These are phyloP conservation scores for Clonostachys solani DNA, from an alignment of 2,329 filamentous ascomycete species.

Conservation along the genomic window DNA sequence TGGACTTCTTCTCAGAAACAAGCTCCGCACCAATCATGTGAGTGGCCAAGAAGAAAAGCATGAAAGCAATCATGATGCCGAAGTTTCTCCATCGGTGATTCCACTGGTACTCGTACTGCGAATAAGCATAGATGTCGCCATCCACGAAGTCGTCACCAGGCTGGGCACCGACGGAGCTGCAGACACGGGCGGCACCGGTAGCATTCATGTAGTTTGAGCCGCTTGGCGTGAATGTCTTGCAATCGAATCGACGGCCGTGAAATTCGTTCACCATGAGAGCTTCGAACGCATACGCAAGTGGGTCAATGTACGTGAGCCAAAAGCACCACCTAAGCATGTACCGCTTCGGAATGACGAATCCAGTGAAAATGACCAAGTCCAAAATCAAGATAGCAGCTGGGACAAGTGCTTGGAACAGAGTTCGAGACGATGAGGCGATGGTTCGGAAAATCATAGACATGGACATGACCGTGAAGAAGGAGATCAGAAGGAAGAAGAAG, in stretches of 20 bases:
- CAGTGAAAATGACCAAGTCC: constrained; percentile 65
- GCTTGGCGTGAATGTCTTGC: constrained; percentile 40
- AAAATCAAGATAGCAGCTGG: constrained; percentile 59
- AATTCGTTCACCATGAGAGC: constrained; percentile 83
- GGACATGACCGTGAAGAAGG: constrained; percentile 65
- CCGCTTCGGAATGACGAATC: constrained; percentile 59
- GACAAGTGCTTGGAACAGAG: constrained; percentile 60
- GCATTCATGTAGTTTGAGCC: constrained; percentile 13
- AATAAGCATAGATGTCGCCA: constrained; percentile 53
- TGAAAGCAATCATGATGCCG: constrained; percentile 64
- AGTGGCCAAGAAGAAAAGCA: constrained; percentile 52
- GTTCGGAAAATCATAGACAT: constrained; percentile 88
- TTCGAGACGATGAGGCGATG: constrained; percentile 72
- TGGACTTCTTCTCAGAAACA: constrained; percentile 64
- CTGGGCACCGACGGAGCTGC: constrained; percentile 53
- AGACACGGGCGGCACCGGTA: constrained; percentile 41
- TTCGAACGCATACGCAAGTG: constrained; percentile 78
- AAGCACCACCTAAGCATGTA: constrained; percentile 79
- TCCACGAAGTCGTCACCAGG: constrained; percentile 45
- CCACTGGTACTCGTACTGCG: constrained; percentile 52
- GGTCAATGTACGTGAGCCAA: constrained; percentile 81
- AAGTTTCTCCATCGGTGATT: constrained; percentile 66
- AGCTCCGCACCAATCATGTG: constrained; percentile 65
- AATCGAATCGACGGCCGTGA: constrained; percentile 53
- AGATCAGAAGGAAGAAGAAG: constrained; percentile 81